Evolutionary conservation across 2,329 filamentous ascomycete genomes (phyloP).

Genomic region (Exophiala alcalophila): DNA sequence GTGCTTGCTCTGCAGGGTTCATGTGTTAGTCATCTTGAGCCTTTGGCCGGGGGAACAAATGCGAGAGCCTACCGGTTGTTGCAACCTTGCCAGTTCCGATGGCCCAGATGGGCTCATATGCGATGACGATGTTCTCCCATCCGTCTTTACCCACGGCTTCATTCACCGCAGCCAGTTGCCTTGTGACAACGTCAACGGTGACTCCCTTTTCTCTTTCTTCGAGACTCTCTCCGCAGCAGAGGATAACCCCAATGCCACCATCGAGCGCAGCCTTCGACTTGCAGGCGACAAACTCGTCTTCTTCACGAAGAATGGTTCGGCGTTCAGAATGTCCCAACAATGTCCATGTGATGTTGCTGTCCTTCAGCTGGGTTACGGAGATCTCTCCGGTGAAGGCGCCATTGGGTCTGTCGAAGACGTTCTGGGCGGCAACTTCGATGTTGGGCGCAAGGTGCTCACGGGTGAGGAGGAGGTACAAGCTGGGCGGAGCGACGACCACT

Average conservation of each 20-base stretch:
- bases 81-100: conserved; percentile 92
- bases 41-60: not conserved
- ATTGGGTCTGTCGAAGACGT: conserved; percentile 95
- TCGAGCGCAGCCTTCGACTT: conserved; percentile 94
- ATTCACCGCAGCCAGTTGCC: conserved; percentile 78
- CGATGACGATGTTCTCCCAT: conserved; percentile 93
- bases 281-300: conserved; percentile 77
- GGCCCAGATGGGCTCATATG: conserved; percentile 97
- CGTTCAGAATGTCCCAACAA: conserved; percentile 95
- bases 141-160: conserved; percentile 65
- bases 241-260: conserved; percentile 83
- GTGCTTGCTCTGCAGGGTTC: conserved; percentile 70
- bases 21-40: conserved; percentile 4
- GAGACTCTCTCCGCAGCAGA: conserved; percentile 95
- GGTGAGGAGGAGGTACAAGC: conserved; percentile 84
- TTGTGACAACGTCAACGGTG: conserved; percentile 62
- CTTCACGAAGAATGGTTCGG: conserved; percentile 82
- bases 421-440: conserved; percentile 88
- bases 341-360: conserved; percentile 82
- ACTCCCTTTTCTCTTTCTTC: conserved; percentile 50
- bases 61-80: conserved; percentile 51
- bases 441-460: conserved; percentile 72
- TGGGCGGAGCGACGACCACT: conserved; percentile 88
- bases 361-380: conserved; percentile 84
- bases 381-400: conserved; percentile 98